Evolutionary conservation across 495 filamentous ascomycete species (phyloP).

Genomic region (Ramalina intermedia): DNA sequence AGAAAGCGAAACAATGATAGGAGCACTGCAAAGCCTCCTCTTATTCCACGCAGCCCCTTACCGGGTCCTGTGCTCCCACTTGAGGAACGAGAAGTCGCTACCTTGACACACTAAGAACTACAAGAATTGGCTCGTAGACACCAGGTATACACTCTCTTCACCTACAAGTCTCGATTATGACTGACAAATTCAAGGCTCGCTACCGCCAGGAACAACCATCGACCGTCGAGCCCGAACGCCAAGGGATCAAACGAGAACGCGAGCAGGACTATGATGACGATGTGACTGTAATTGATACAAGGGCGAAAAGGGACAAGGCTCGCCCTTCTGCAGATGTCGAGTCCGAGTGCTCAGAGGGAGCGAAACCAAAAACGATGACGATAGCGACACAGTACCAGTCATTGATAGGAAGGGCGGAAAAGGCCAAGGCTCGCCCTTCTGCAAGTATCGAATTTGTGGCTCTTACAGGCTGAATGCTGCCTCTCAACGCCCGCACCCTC

Average conservation of each 20-base stretch:
- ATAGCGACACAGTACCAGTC: background rate
- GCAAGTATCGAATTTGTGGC: background rate
- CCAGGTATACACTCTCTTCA: background rate
- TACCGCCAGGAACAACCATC: background rate
- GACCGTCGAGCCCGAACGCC: background rate
- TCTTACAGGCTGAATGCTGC: background rate
- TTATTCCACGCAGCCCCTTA: conserved; percentile 1
- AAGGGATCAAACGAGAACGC: background rate
- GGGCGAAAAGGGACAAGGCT: too few species aligned
- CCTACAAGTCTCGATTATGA: background rate
- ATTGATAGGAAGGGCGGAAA: background rate
- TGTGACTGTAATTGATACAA: too few species aligned
- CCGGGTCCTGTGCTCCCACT: background rate
- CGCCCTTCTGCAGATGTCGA: too few species aligned
- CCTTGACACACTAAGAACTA: background rate
- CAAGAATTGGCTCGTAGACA: background rate
- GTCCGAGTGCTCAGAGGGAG: too few species aligned
- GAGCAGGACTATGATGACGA: too few species aligned
- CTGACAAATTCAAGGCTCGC: background rate
- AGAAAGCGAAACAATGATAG: background rate
- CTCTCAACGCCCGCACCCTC: too few species aligned
- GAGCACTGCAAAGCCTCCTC: conserved; percentile 2
- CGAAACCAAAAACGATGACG: background rate
- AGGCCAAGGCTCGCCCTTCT: background rate
- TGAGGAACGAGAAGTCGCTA: conserved; percentile 3